A percentile compares a stretch with the other conserved stretches of the same genome.
Evolutionary conservation across 441 rosid genomes (phyloP).

Genomic region (Mallotus repandus): DNA sequence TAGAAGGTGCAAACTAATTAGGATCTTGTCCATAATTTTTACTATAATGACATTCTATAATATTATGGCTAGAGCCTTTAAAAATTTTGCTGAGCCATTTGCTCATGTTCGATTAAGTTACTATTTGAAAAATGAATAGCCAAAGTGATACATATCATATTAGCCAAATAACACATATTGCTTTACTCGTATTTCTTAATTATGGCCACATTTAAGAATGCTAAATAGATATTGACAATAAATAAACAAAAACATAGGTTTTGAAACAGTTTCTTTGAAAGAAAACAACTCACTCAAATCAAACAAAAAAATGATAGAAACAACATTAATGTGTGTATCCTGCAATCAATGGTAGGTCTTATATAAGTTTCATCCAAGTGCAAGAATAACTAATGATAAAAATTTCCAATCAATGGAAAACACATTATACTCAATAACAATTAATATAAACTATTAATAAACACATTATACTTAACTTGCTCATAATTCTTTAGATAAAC

Average conservation of each 20-base stretch:
- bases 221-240: too few relatives aligned
- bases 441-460: too few relatives aligned
- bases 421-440: constrained; percentile 6
- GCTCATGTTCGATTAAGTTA: constrained; percentile 43
- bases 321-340: neutral
- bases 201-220: too few relatives aligned
- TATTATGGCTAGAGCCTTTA: constrained; percentile 65
- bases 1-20: constrained; percentile 49
- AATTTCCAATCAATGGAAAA: constrained; percentile 15
- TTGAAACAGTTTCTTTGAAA: neutral
- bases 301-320: constrained; percentile 1
- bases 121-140: constrained; percentile 38
- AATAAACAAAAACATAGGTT: neutral
- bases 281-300: neutral
- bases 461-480: too few relatives aligned
- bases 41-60: constrained; percentile 48
- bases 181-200: neutral
- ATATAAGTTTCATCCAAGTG: constrained; percentile 11
- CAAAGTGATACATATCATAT: neutral
- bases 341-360: constrained; percentile 9
- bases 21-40: constrained; percentile 47
- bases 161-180: neutral
- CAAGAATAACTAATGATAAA: constrained; percentile 4
- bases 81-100: constrained; percentile 85
- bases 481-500: neutral